A percentile compares a stretch with the other conserved stretches of the same genome.
These are phyloP conservation scores for Nitzschia putrida DNA, from an alignment of 108 stramenopile species.

Conservation along the genomic window DNA sequence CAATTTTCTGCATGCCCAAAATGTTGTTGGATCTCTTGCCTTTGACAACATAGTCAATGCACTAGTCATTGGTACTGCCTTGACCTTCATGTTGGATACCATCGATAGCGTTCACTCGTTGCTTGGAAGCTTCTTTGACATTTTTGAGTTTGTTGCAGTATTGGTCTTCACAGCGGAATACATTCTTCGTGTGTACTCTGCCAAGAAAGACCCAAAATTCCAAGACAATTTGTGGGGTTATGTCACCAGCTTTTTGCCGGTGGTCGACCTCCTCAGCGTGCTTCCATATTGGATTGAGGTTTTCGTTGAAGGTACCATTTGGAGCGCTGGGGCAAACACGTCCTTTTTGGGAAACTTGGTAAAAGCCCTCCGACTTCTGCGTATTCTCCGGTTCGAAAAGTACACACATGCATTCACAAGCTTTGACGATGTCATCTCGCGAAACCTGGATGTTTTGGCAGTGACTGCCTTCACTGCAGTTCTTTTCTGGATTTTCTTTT, in stretches of 20 bases:
- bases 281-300: constrained; percentile 73
- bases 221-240: constrained; percentile 37
- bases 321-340: constrained; percentile 21
- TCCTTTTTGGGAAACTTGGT: constrained; percentile 41
- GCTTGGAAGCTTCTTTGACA: constrained; percentile 42
- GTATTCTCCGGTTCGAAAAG: constrained; percentile 81
- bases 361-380: constrained; percentile 58
- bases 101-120: constrained; percentile 9
- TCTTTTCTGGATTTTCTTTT: constrained; percentile 82
- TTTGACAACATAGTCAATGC: constrained; percentile 59
- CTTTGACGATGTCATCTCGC: constrained; percentile 72
- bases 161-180: constrained; percentile 77
- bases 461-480: constrained; percentile 86
- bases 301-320: constrained; percentile 30
- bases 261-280: constrained; percentile 80
- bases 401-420: constrained; percentile 81
- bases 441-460: constrained; percentile 76
- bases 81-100: constrained; percentile 78
- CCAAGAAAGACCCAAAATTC: constrained; percentile 64
- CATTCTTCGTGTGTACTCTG: constrained; percentile 47
- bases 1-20: constrained; percentile 63
- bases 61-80: constrained; percentile 60
- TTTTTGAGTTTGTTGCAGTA: constrained; percentile 68
- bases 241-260: constrained; percentile 55
- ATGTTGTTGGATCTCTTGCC: constrained; percentile 23